These are phyloP conservation scores for Santalum album DNA, from an alignment of 164 flowering plant genomes.

Conservation along the genomic window DNA sequence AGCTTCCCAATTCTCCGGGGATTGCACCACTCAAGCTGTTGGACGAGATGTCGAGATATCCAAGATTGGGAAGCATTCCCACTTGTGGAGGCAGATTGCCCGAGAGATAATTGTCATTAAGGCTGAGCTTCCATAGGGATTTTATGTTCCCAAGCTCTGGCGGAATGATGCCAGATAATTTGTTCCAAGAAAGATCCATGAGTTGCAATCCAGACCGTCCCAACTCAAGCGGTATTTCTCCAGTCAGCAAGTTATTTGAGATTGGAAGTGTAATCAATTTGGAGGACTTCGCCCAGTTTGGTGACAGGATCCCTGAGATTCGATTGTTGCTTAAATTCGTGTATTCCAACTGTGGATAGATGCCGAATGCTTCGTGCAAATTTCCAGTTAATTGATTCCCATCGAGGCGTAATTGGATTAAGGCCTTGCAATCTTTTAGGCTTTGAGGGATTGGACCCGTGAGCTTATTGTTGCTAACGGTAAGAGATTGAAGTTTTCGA, in stretches of 20 bases:
- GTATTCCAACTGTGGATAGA: neutral
- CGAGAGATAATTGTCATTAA: conserved; percentile 11
- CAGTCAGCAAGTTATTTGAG: neutral
- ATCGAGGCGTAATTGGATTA: neutral
- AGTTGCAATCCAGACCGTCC: neutral
- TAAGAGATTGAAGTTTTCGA: neutral
- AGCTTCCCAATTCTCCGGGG: too few relatives aligned
- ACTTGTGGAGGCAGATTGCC: too few relatives aligned
- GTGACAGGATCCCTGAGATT: neutral
- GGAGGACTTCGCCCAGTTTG: neutral
- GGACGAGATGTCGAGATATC: too few relatives aligned
- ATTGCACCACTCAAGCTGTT: too few relatives aligned
- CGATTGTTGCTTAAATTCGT: neutral
- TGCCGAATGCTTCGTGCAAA: neutral
- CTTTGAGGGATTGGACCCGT: neutral
- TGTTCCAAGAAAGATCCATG: conserved; percentile 6
- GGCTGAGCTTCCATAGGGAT: neutral
- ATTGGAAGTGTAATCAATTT: neutral
- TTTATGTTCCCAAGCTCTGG: too few relatives aligned
- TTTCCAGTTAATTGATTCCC: neutral
- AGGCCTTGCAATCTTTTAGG: neutral
- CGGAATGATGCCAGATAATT: neutral
- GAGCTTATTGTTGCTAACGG: neutral
- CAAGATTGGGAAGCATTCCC: too few relatives aligned
- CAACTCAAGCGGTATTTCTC: neutral